phyloP scores from a whole-genome alignment of 768 basidiomycete genomes.

The Trametes villosa region DNA sequence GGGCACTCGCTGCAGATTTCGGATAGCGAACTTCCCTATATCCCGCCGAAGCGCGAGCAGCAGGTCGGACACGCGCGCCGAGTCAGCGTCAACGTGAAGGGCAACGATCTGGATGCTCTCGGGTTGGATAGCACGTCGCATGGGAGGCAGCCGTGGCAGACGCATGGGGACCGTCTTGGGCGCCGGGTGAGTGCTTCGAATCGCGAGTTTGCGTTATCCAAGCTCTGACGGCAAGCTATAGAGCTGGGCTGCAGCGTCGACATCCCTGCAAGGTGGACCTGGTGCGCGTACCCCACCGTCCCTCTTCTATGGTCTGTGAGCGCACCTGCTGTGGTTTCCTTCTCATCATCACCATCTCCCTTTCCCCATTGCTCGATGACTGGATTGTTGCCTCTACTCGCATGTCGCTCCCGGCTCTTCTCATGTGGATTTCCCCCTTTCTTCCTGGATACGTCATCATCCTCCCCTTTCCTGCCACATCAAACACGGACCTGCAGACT shows the following conservation, averaged over 20 bases:
- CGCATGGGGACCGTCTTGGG: slow-evolving; percentile 19
- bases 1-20: slow-evolving; percentile 3
- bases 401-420: too few relatives aligned
- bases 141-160: slow-evolving; percentile 24
- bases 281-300: too few relatives aligned
- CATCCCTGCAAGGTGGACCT: neutral
- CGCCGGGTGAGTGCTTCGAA: slow-evolving; percentile 24
- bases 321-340: too few relatives aligned
- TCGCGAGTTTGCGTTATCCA: neutral
- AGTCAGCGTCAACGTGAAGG: slow-evolving; percentile 44
- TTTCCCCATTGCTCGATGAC: too few relatives aligned
- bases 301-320: too few relatives aligned
- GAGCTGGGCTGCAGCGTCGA: slow-evolving; percentile 16
- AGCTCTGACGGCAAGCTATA: neutral
- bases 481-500: too few relatives aligned
- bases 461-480: too few relatives aligned
- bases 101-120: slow-evolving; percentile 31
- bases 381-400: too few relatives aligned
- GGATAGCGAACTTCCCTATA: slow-evolving; percentile 36
- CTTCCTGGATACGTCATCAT: too few relatives aligned
- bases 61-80: slow-evolving; percentile 45
- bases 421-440: too few relatives aligned
- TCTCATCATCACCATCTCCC: too few relatives aligned
- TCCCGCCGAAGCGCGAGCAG: slow-evolving; percentile 37
- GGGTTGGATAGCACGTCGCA: slow-evolving; percentile 21